phyloP scores from a whole-genome alignment of 2,329 filamentous ascomycete genomes.

The Penicillium sp. region DNA sequence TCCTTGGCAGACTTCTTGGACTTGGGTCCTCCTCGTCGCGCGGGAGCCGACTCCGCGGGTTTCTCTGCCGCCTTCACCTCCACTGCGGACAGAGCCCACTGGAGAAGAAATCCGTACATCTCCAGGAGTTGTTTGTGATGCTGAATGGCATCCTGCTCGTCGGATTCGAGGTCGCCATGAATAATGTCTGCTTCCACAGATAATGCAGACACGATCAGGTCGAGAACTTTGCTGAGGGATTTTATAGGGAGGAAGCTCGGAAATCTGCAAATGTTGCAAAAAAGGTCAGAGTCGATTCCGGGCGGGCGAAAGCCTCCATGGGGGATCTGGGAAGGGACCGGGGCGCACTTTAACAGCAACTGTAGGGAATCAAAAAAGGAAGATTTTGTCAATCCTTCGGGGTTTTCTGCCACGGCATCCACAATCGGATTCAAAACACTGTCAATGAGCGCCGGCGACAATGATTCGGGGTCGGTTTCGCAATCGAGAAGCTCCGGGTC shows the following conservation, averaged over 20 bases:
- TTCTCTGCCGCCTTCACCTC: slow-evolving; percentile 93
- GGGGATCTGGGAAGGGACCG: slow-evolving; percentile 44
- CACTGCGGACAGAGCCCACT: slow-evolving; percentile 93
- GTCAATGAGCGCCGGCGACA: slow-evolving; percentile 75
- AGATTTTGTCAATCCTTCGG: slow-evolving; percentile 75
- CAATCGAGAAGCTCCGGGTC: slow-evolving; percentile 78
- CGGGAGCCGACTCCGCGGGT: slow-evolving; percentile 64
- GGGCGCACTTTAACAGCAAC: slow-evolving; percentile 90
- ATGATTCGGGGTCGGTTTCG: slow-evolving; percentile 82
- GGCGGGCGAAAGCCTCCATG: slow-evolving; percentile 27
- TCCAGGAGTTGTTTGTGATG: slow-evolving; percentile 90
- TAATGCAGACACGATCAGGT: slow-evolving; percentile 79
- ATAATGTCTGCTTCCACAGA: slow-evolving; percentile 80
- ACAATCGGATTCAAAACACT: slow-evolving; percentile 84
- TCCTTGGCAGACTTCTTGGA: slow-evolving; percentile 70
- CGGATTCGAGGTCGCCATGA: slow-evolving; percentile 78
- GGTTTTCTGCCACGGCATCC: slow-evolving; percentile 84
- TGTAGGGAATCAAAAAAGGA: slow-evolving; percentile 86
- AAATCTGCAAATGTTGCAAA: slow-evolving; percentile 66
- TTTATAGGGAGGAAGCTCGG: slow-evolving; percentile 72
- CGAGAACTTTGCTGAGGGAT: slow-evolving; percentile 85
- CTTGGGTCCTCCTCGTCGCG: slow-evolving; percentile 68
- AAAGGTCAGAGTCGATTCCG: slow-evolving; percentile 58
- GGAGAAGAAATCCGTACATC: slow-evolving; percentile 86
- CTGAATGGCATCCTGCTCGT: slow-evolving; percentile 80